Evolutionary conservation across 2,329 filamentous ascomycete genomes (phyloP).

Genomic region (Graphilbum sp.): DNA sequence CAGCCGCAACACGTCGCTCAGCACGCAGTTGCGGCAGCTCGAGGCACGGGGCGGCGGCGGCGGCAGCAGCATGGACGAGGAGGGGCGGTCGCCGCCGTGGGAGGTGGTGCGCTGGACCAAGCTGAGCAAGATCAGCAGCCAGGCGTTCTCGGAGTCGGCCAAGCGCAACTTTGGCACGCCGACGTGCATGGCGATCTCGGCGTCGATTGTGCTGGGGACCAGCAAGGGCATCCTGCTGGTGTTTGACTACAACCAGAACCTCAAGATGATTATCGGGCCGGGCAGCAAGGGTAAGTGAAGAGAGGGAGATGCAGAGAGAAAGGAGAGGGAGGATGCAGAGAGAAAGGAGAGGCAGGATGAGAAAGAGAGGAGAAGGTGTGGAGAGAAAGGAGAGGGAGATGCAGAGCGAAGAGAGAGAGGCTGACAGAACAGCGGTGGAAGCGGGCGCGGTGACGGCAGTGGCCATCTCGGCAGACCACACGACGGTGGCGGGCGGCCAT

Average conservation of each 20-base stretch:
- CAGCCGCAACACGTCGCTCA: no score
- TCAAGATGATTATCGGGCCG: slow-evolving; percentile 85
- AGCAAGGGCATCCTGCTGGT: slow-evolving; percentile 87
- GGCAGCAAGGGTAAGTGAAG: slow-evolving; percentile 64
- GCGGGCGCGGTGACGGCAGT: slow-evolving; percentile 76
- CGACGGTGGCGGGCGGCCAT: slow-evolving; percentile 81
- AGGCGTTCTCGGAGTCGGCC: slow-evolving; percentile 83
- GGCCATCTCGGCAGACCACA: slow-evolving; percentile 85
- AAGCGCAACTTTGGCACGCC: slow-evolving; percentile 85
- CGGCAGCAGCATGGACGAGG: slow-evolving; percentile 44
- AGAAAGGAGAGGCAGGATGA: neutral
- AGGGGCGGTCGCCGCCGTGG: slow-evolving; percentile 56
- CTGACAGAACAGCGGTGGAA: slow-evolving; percentile 53
- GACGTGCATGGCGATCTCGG: slow-evolving; percentile 77
- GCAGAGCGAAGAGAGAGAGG: neutral
- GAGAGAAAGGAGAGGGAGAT: slow-evolving; percentile 14
- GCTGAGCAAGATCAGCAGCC: slow-evolving; percentile 71
- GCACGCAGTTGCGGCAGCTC: no score
- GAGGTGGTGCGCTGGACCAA: slow-evolving; percentile 95
- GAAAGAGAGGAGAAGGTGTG: neutral
- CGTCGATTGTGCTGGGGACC: slow-evolving; percentile 78
- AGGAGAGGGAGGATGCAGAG: neutral
- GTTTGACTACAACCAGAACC: slow-evolving; percentile 92
- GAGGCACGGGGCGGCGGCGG: slow-evolving; percentile 62
- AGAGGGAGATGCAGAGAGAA: neutral